These are phyloP conservation scores for Clarireedia paspali DNA, from an alignment of 2,329 filamentous ascomycete species.

Conservation along the genomic window DNA sequence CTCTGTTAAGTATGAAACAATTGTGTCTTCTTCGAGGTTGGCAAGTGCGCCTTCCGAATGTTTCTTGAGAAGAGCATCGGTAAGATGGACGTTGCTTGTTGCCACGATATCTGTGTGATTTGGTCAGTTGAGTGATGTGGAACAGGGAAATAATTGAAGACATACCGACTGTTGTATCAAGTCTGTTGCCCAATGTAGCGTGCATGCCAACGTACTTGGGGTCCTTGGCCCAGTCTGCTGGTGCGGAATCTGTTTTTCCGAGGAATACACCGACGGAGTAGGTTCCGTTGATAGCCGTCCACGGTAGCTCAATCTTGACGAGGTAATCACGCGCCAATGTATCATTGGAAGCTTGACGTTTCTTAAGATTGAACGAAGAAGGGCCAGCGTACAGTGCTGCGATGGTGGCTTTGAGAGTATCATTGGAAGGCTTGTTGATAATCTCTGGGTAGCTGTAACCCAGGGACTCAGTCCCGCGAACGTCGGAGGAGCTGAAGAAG, in stretches of 20 bases:
- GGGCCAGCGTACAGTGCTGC: neutral
- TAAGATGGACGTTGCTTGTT: slow-evolving; percentile 32
- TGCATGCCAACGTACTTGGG: slow-evolving; percentile 6
- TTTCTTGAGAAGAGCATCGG: slow-evolving; percentile 26
- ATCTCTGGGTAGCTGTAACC: slow-evolving; percentile 66
- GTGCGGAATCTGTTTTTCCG: slow-evolving; percentile 25
- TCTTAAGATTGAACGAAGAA: neutral
- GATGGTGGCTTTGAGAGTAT: slow-evolving; percentile 5
- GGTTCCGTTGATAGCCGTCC: slow-evolving; percentile 25
- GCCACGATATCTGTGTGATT: slow-evolving; percentile 17
- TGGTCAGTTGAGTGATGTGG: neutral
- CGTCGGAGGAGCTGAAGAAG: slow-evolving; percentile 2
- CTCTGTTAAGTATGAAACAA: slow-evolving; percentile 22
- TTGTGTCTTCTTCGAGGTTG: slow-evolving; percentile 21
- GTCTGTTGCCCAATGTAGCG: neutral
- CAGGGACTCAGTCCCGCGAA: slow-evolving; percentile 34
- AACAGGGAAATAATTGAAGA: neutral
- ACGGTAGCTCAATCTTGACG: slow-evolving; percentile 27
- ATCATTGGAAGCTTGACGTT: neutral
- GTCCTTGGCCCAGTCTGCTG: slow-evolving; percentile 10
- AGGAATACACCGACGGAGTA: slow-evolving; percentile 30
- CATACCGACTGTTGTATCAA: neutral
- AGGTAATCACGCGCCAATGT: slow-evolving; percentile 26
- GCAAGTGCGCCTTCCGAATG: slow-evolving; percentile 21
- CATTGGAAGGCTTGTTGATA: neutral